Evolutionary conservation across 148 eudicot genomes (phyloP).

Genomic region (Spergularia bocconei): DNA sequence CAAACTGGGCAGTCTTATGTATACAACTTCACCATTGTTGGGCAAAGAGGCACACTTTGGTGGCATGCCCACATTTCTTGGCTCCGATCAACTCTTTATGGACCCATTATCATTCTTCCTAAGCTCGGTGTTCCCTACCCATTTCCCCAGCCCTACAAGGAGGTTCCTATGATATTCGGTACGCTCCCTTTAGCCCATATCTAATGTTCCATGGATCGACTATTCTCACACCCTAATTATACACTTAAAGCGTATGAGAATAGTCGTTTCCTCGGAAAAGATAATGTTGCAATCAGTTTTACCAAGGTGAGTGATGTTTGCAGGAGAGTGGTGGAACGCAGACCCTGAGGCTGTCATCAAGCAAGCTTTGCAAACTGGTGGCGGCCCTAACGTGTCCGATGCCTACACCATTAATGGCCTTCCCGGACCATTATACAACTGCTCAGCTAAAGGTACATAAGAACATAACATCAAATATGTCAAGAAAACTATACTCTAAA

Average conservation of each 20-base stretch:
- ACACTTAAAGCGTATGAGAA: too few relatives aligned
- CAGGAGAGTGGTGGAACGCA: constrained; percentile 60
- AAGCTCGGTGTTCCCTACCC: constrained; percentile 45
- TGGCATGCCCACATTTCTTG: constrained; percentile 63
- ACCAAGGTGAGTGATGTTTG: neutral
- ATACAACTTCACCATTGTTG: constrained; percentile 48
- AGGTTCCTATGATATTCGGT: constrained; percentile 47
- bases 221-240: too few relatives aligned
- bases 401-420: constrained; percentile 56
- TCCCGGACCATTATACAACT: constrained; percentile 58
- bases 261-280: too few relatives aligned
- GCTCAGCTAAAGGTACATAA: constrained; percentile 40
- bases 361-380: constrained; percentile 48
- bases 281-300: too few relatives aligned
- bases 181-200: neutral
- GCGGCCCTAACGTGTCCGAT: constrained; percentile 53
- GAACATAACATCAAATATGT: neutral
- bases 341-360: constrained; percentile 48
- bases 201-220: too few relatives aligned
- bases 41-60: constrained; percentile 56
- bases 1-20: constrained; percentile 49
- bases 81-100: constrained; percentile 54
- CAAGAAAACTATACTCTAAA: neutral
- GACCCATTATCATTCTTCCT: constrained; percentile 52
- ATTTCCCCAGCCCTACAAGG: constrained; percentile 43